phyloP scores from a whole-genome alignment of 2,329 filamentous ascomycete species.

The Fusarium camptoceras region DNA sequence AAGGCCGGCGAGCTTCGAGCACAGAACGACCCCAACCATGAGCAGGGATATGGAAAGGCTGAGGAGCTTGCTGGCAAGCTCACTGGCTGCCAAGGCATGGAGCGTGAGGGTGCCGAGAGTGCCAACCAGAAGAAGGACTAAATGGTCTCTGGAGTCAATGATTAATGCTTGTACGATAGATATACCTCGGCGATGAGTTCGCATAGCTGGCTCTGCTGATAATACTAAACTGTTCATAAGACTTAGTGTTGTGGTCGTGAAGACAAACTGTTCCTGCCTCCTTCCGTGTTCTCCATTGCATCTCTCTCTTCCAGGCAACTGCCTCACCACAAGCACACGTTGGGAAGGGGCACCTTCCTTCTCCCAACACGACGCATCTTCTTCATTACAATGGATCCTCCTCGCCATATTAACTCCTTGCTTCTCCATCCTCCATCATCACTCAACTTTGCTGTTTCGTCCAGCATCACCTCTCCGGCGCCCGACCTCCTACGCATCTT shows the following conservation, averaged over 20 bases:
- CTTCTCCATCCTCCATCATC: constrained; percentile 21
- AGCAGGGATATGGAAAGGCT: constrained; percentile 69
- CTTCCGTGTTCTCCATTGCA: neutral
- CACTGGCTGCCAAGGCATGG: constrained; percentile 77
- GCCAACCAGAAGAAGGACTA: constrained; percentile 51
- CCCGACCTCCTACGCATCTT: constrained; percentile 23
- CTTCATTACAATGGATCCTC: neutral
- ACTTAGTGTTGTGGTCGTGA: fast-evolving
- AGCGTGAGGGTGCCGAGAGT: constrained; percentile 69
- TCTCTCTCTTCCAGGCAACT: neutral
- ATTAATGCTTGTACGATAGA: constrained; percentile 23
- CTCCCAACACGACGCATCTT: neutral
- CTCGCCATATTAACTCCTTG: neutral
- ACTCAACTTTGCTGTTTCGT: constrained; percentile 2
- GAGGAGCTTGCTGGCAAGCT: constrained; percentile 74
- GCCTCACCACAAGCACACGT: neutral
- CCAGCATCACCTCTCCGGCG: constrained; percentile 15
- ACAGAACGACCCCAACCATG: constrained; percentile 60
- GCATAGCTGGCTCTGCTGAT: neutral
- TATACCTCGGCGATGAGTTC: neutral
- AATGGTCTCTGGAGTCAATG: neutral
- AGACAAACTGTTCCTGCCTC: neutral
- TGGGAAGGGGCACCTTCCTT: constrained; percentile 1
- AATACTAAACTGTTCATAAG: neutral
- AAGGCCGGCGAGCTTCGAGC: constrained; percentile 66